A percentile compares a stretch with the other conserved stretches of the same genome.
Evolutionary conservation across 1,284 basidiomycete species (phyloP).

Genomic region (Neotropicomus parvogracilis): DNA sequence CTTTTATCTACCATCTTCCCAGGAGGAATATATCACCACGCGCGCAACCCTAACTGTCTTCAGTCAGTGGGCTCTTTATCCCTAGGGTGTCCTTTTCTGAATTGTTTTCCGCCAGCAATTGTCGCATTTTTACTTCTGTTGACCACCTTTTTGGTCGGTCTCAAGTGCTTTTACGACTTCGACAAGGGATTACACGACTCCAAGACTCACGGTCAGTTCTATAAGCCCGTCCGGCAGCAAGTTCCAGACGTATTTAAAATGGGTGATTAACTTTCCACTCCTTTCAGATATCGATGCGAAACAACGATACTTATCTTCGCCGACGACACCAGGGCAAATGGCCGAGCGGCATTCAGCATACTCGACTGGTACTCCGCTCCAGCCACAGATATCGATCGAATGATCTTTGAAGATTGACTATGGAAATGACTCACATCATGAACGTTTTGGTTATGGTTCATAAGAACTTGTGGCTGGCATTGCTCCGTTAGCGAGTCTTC

Average conservation of each 20-base stretch:
- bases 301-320: constrained; percentile 42
- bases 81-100: not conserved
- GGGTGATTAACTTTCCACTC: constrained; percentile 33
- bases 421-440: constrained; percentile 2
- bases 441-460: constrained; percentile 8
- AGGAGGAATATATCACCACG: constrained; percentile 58
- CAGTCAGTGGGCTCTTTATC: constrained; percentile 50
- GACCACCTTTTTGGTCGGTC: constrained; percentile 65
- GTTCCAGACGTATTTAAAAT: constrained; percentile 24
- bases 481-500: not conserved
- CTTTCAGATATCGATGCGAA: constrained; percentile 47
- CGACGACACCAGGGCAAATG: constrained; percentile 44
- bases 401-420: constrained; percentile 25
- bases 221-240: constrained; percentile 34
- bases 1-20: constrained; percentile 63
- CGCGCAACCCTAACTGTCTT: constrained; percentile 73
- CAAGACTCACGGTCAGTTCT: constrained; percentile 69
- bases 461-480: constrained; percentile 1
- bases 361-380: constrained; percentile 33
- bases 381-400: constrained; percentile 50
- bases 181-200: constrained; percentile 67
- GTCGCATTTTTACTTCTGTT: constrained; percentile 71
- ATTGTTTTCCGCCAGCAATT: constrained; percentile 46
- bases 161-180: constrained; percentile 77
- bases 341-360: constrained; percentile 40